Percentiles rank a stretch among this genome's conserved stretches.
These are phyloP conservation scores for Ogataea degrootiae DNA, from an alignment of 805 yeast species.

Conservation along the genomic window DNA sequence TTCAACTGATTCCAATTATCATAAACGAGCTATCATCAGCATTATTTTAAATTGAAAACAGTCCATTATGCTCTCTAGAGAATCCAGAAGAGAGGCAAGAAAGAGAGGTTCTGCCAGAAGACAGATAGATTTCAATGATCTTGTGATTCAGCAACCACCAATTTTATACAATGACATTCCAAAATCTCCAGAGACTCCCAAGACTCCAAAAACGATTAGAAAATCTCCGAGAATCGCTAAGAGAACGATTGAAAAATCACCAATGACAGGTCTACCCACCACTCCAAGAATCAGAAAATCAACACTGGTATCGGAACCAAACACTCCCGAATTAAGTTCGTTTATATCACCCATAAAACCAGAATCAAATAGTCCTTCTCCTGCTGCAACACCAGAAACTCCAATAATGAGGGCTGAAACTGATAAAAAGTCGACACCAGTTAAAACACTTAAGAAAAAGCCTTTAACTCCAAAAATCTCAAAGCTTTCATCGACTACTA, in stretches of 20 bases:
- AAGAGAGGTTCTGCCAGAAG: slow-evolving; percentile 30
- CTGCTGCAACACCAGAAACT: no score
- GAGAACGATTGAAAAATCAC: no score
- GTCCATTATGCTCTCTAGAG: slow-evolving; percentile 20
- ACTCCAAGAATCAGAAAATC: not conserved
- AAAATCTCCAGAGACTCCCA: slow-evolving; percentile 6
- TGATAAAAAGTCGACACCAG: not conserved
- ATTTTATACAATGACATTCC: not conserved
- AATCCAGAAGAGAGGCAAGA: slow-evolving; percentile 25
- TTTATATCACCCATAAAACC: slow-evolving; percentile 14
- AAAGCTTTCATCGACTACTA: not conserved
- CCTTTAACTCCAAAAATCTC: not conserved
- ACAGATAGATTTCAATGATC: slow-evolving; percentile 20
- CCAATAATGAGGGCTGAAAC: not conserved
- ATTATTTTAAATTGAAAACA: no score
- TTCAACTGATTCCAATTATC: no score
- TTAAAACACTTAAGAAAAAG: not conserved
- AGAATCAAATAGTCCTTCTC: not conserved
- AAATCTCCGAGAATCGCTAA: no score
- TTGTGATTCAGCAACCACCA: slow-evolving; percentile 20
- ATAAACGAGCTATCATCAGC: no score
- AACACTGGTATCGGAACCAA: not conserved
- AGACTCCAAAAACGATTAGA: not conserved
- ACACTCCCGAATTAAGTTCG: slow-evolving; percentile 12
- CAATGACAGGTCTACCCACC: no score